Base-by-base conservation (phyloP, 2,329 filamentous ascomycete species). In the Myriosclerotinia scirpicola region DNA sequence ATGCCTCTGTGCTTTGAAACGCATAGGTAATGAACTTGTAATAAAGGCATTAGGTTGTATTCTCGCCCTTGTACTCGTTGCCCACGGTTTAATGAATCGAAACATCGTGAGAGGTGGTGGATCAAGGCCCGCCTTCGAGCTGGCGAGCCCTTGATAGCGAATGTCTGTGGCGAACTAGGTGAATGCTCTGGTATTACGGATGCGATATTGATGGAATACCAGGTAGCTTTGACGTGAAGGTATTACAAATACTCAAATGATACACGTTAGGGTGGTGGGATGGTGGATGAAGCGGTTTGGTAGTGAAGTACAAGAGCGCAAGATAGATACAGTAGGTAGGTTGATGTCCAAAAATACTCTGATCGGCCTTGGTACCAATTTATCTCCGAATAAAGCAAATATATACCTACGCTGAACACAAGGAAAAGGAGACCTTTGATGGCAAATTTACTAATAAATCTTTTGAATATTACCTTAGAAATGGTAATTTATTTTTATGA, bases 111-210 rank as follows among this genome's bases (percentile, higher is more conserved):
- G 54, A 20, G 26, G 15, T 34, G 50, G 46, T 60, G 22, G 54
- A 63, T 66, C 67, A 71, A 73, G 72, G 73, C 74, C 68, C 70
- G 73, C 74, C 72, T 65, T 56, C n/a, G 58, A 68, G 67, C 63
- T 70, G 71, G 71, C 71, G 69, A 72, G 72, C 72, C 71, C 68
- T 68, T 68, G 38, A 58, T 61, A 17, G 54, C 36, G 30, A 65
- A 40, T 44, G 42, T 38, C 20, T 50, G 56, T 59, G 54, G 54
- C 34, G 44, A 38, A 48, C 8, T 26, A 15, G 48, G 38, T 50
- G 22, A 44, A 56, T 38, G 34, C 14, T 59, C 34, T 17, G 8
- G 40, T 34, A 14, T 44, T 40, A 15, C 17, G 42, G 26, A 50
- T 50, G 42, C 54, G 54, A 46, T 48, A 26, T 26, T 20, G 54